Base-by-base conservation (phyloP, 768 basidiomycete species). In the Lactarius vividus region DNA sequence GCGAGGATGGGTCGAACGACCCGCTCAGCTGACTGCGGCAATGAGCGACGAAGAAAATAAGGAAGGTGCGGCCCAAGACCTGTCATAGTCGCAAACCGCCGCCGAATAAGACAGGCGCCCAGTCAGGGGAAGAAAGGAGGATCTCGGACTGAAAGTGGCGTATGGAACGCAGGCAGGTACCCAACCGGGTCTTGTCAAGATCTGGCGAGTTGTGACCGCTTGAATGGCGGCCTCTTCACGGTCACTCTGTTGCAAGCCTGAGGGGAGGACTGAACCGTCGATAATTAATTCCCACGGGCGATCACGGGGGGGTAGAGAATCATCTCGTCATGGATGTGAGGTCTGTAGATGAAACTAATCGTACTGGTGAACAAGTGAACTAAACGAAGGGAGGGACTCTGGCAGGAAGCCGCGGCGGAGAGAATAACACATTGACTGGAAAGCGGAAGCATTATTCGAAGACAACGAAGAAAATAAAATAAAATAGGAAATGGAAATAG, bases 71-170 rank as follows among this genome's bases (percentile, higher is more conserved):
- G 26, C 3, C 57, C 61, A 55, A 57, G 52, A 1, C 29, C 28
- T 57, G 33, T 31, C 40, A 62, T 59, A 18, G 28, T 39, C 23
- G 56, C 35, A 20, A 42, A 5, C 59, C 52, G 68, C 68, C 68
- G 68, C 49, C 63, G 59, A 63, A 26, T 4, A 11, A 60, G 62
- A 49, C 66, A 68, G 37, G 28, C 68, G 68, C 68, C 55, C 64
- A 68, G 66, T 52, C 49, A 61, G 61, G 60, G 26, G 55, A 20
- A 55, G 31, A 23, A 26, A 29, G 31, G 37, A 44, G 60, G 49
- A 58, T 62, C 61, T 63, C 57, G 65, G 66, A 54, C 42, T 59
- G 52, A 63, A 67, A 63, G 66, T 67, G 66, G 66, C 66, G 66
- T 67, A 37, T 23, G 31, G 39, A 23, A 49, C 37, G 35, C 35